Percentiles rank a stretch among this genome's conserved stretches.
Conservation (phyloP, 148 eudicot genomes). For the Beta vulgaris region DNA sequence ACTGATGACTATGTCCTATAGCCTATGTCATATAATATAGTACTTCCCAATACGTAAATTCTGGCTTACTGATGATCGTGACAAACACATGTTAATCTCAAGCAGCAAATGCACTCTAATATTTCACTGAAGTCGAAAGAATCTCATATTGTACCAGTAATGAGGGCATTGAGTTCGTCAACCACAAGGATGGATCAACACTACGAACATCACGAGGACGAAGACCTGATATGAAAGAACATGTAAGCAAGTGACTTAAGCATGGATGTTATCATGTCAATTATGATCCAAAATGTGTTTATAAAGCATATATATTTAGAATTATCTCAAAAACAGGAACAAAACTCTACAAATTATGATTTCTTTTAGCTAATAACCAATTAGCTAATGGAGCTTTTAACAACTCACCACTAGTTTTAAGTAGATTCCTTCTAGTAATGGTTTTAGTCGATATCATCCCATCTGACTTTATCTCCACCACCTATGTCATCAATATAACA, state of each 20-base stretch:
- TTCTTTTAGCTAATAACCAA: background rate
- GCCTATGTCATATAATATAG: background rate
- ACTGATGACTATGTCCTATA: background rate
- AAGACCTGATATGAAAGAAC: slow-evolving; percentile 51
- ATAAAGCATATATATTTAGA: background rate
- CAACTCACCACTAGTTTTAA: slow-evolving; percentile 89
- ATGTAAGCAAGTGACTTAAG: background rate
- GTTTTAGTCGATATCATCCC: slow-evolving; percentile 72
- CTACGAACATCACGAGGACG: slow-evolving; percentile 97
- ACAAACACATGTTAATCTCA: background rate
- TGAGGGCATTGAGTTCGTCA: slow-evolving; percentile 95
- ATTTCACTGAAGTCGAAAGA: background rate
- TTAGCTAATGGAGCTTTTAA: background rate
- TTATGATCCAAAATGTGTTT: too few species aligned
- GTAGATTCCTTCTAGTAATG: slow-evolving; percentile 66
- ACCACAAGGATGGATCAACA: slow-evolving; percentile 97
- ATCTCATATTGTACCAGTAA: slow-evolving; percentile 58
- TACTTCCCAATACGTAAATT: background rate
- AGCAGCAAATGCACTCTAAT: background rate
- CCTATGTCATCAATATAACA: slow-evolving; percentile 39
- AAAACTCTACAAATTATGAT: too few species aligned
- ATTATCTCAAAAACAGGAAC: too few species aligned
- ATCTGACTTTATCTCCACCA: slow-evolving; percentile 76
- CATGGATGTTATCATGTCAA: background rate
- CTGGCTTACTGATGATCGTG: background rate